phyloP scores from a whole-genome alignment of 1,139 yeast species.

The Blastobotrys ciferrii region DNA sequence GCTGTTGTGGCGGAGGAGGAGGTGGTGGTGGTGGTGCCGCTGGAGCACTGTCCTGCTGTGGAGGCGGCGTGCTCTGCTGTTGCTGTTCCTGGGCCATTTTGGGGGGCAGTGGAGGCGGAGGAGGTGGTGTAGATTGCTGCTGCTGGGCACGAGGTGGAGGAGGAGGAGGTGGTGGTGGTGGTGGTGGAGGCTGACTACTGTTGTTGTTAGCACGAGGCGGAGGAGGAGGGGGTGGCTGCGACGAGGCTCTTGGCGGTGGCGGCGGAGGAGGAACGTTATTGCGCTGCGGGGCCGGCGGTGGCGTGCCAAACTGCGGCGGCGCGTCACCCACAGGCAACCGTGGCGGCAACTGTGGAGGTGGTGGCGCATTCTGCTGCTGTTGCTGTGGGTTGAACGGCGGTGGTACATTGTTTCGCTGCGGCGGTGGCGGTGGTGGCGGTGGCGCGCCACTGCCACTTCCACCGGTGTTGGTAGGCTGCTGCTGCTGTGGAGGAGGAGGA shows the following conservation, averaged over 20 bases:
- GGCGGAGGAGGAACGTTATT: constrained; percentile 28
- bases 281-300: constrained; percentile 31
- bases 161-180: constrained; percentile 24
- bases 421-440: constrained; percentile 25
- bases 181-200: constrained; percentile 27
- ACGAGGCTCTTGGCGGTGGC: constrained; percentile 32
- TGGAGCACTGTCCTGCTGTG: constrained; percentile 11
- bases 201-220: constrained; percentile 15
- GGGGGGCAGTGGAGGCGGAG: constrained; percentile 5
- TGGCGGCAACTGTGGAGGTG: constrained; percentile 27
- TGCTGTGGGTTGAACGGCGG: constrained; percentile 26
- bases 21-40: constrained; percentile 10
- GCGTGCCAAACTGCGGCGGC: constrained; percentile 25
- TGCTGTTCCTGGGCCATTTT: not conserved
- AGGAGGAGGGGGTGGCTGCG: constrained; percentile 34
- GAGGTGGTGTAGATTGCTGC: constrained; percentile 6
- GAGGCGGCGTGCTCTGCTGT: constrained; percentile 5
- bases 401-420: constrained; percentile 20
- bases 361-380: constrained; percentile 26
- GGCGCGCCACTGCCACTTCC: constrained; percentile 12
- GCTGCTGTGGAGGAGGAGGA: constrained; percentile 24
- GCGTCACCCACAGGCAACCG: constrained; percentile 31
- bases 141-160: constrained; percentile 11
- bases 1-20: constrained; percentile 23
- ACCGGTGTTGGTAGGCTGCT: constrained; percentile 13